Percentiles rank a stretch among this genome's conserved stretches.
Evolutionary conservation across 1,139 yeast species (phyloP).

Genomic region (Zygosaccharomyces sapae): DNA sequence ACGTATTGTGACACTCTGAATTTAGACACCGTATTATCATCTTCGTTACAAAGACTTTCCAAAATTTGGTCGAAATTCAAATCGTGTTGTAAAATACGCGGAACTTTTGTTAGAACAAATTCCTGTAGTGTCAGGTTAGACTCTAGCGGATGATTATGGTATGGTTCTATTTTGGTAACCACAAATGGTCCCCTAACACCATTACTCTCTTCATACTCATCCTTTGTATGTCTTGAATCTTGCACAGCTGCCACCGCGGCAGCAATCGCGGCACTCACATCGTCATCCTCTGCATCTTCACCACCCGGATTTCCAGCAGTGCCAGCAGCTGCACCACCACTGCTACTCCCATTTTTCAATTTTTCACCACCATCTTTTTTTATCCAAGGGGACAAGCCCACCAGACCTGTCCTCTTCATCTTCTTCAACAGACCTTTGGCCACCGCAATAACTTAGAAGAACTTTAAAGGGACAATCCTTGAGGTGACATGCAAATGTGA

Average conservation of each 20-base stretch:
- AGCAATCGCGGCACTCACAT: constrained; percentile 33
- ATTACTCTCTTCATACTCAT: constrained; percentile 10
- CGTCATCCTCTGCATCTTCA: constrained; percentile 20
- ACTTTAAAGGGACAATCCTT: constrained; percentile 36
- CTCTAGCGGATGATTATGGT: constrained; percentile 36
- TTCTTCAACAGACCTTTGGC: constrained; percentile 13
- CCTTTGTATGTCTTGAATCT: constrained; percentile 14
- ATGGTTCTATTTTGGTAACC: constrained; percentile 36
- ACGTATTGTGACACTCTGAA: constrained; percentile 36
- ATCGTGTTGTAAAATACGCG: constrained; percentile 34
- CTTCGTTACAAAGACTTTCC: constrained; percentile 32
- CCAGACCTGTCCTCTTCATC: constrained; percentile 13
- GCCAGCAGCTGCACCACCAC: not conserved
- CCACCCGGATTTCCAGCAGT: constrained; percentile 1
- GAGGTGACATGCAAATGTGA: constrained; percentile 37
- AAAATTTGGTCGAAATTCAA: constrained; percentile 33
- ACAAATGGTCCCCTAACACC: constrained; percentile 31
- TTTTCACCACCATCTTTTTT: constrained; percentile 10
- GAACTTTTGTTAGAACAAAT: constrained; percentile 35
- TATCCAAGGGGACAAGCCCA: constrained; percentile 10
- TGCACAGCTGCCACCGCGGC: constrained; percentile 30
- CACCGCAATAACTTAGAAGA: constrained; percentile 31
- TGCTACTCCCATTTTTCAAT: constrained; percentile 7
- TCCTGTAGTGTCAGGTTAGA: constrained; percentile 32
- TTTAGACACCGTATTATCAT: constrained; percentile 33